Percentiles rank a stretch among this genome's conserved stretches.
Conservation (phyloP, 2,329 filamentous ascomycete genomes). For the Claviceps sp. region DNA sequence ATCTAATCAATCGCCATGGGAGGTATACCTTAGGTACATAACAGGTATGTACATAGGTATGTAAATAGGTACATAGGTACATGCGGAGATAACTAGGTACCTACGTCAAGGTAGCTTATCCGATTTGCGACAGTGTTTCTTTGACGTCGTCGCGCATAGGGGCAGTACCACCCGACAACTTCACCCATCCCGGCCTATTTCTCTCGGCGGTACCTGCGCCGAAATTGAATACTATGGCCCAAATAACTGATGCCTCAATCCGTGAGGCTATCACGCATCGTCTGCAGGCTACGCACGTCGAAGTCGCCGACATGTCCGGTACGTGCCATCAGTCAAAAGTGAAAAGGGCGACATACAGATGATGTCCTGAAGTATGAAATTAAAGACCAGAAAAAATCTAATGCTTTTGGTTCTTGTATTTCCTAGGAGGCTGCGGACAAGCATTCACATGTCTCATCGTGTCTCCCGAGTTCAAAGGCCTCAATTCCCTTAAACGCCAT, state of each 20-base stretch:
- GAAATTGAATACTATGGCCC: slow-evolving; percentile 1
- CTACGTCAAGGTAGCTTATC: no score
- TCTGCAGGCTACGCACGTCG: slow-evolving; percentile 64
- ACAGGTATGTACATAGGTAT: no score
- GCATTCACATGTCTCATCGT: slow-evolving; percentile 47
- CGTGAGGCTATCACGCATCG: slow-evolving; percentile 54
- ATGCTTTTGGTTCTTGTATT: background rate
- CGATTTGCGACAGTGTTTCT: background rate
- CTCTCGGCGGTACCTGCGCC: background rate
- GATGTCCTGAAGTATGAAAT: background rate
- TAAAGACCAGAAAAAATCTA: background rate
- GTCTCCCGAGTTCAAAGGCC: slow-evolving; percentile 54
- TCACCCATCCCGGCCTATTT: background rate
- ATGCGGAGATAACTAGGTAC: no score
- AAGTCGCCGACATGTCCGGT: slow-evolving; percentile 91
- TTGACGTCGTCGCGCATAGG: background rate
- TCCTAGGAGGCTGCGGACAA: slow-evolving; percentile 45
- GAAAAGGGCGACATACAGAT: background rate
- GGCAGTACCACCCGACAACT: background rate
- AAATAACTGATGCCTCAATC: slow-evolving; percentile 60
- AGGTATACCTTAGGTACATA: no score
- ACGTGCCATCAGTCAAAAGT: slow-evolving; percentile 16
- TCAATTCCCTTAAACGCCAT: slow-evolving; percentile 70
- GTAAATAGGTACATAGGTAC: no score
- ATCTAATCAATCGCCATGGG: background rate